A percentile compares a stretch with the other conserved stretches of the same genome.
phyloP scores from a whole-genome alignment of 2,329 filamentous ascomycete genomes.

The Corynespora cassiicola region DNA sequence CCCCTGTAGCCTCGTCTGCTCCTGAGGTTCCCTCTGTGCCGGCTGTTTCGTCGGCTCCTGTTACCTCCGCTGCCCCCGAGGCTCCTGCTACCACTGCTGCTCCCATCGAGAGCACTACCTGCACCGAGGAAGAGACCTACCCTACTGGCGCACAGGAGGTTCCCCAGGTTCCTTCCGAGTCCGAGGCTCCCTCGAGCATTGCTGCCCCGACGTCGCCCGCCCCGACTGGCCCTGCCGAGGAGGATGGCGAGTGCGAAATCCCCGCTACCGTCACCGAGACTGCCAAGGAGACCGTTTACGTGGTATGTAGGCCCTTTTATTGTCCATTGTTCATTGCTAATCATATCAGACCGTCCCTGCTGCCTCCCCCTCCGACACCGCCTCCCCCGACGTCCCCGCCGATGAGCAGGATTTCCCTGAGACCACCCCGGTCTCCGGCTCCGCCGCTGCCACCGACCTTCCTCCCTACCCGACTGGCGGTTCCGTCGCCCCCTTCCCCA shows the following conservation, averaged over 20 bases:
- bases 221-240: slow-evolving; percentile 1
- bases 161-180: no score
- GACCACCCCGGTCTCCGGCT: slow-evolving; percentile 11
- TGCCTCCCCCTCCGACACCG: slow-evolving; percentile 4
- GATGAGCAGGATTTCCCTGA: slow-evolving; percentile 2
- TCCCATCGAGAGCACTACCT: not conserved
- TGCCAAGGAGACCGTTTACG: no score
- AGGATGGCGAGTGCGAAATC: no score
- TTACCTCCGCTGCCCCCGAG: not conserved
- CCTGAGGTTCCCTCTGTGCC: not conserved
- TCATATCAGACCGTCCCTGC: no score
- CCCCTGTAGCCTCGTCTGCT: slow-evolving; percentile 4
- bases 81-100: not conserved
- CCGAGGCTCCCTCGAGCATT: no score
- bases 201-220: slow-evolving; percentile 4
- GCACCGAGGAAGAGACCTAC: slow-evolving; percentile 4
- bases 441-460: slow-evolving; percentile 3
- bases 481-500: slow-evolving; percentile 6
- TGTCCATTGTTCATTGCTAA: no score
- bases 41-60: slow-evolving; percentile 7
- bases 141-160: slow-evolving; percentile 8
- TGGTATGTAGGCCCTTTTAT: no score
- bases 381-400: slow-evolving; percentile 7
- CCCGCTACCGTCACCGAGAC: no score
- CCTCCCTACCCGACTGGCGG: not conserved